Base-by-base conservation (phyloP, 2,329 filamentous ascomycete genomes). In the Claviceps digitariae region DNA sequence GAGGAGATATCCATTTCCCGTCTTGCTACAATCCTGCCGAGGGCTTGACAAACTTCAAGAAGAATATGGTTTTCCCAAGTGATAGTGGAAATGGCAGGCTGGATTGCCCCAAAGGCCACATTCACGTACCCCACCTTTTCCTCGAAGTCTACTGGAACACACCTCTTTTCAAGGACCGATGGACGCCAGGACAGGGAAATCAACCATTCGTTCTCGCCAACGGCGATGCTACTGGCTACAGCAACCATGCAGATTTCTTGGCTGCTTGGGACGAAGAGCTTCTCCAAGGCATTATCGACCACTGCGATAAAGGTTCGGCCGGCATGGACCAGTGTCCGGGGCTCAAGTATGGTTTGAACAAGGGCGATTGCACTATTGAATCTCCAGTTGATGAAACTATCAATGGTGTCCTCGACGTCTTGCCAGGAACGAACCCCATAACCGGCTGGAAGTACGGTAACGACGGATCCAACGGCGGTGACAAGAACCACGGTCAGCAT, bases 231-330 rank as follows among this genome's bases (percentile, higher is more conserved):
- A 86, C 85, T 12, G 86, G 85, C 53, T 87, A 79, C 70, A 80
- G 79, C 60, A 76, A 77, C 56, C 85, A 89, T 67, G 84, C 75
- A 48, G 85, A 90, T 66, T 89, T 90, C 69, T 67, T 86, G 58
- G 80, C 85, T 57, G 85, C 79, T 17, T 90, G 86, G 86, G 80
- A 89, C 59, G 73, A 78, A 56, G 66, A 71, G 29, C 74, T 76
- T 47, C 79, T 87, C 50, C 81, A 85, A 66, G 72, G 77, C 56
- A 84, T 86, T 58, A 81, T 87, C 59, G 74, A 85, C 63, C 78
- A 72, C 50, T 88, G 86, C 71, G 72, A 82, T 60, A 77, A 76
- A 47, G 76, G 79, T 49, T 75, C 75, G 54, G 58, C 63, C 7
- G 79, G 79, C 50, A 82, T 87, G 71, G 77, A 84, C 57, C 72